phyloP scores from a whole-genome alignment of 192 early-diverging fungal species.

The Coemansia sp. region DNA sequence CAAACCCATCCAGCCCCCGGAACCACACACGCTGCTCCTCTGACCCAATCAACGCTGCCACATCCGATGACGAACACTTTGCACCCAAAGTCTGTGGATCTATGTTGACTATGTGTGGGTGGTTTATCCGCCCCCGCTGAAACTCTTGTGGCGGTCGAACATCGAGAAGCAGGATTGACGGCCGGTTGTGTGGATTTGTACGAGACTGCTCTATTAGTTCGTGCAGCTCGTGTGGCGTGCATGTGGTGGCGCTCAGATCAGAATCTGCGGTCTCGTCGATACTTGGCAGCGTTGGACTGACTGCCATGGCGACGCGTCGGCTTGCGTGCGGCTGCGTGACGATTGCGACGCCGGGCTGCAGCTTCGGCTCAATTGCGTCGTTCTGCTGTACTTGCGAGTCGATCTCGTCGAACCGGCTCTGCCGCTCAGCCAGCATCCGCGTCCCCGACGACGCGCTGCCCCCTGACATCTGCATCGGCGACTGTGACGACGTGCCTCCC shows the following conservation, averaged over 20 bases:
- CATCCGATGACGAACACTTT: slow-evolving; percentile 59
- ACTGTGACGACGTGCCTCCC: background rate
- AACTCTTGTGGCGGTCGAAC: slow-evolving; percentile 71
- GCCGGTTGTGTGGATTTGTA: slow-evolving; percentile 27
- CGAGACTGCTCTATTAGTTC: slow-evolving; percentile 36
- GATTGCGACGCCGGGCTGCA: background rate
- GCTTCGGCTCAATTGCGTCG: background rate
- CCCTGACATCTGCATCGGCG: slow-evolving; percentile 5
- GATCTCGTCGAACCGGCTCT: slow-evolving; percentile 31
- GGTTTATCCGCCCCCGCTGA: slow-evolving; percentile 66
- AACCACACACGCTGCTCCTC: slow-evolving; percentile 68
- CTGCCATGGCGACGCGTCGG: slow-evolving; percentile 3
- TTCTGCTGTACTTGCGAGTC: background rate
- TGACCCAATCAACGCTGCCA: slow-evolving; percentile 58
- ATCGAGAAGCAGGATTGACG: slow-evolving; percentile 71
- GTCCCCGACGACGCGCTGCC: background rate
- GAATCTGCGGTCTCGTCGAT: background rate
- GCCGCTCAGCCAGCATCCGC: slow-evolving; percentile 15
- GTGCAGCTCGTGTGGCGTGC: background rate
- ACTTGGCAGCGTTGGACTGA: slow-evolving; percentile 14
- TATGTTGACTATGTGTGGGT: slow-evolving; percentile 67
- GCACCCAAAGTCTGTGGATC: slow-evolving; percentile 66
- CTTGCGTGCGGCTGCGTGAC: slow-evolving; percentile 8
- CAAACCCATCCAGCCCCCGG: slow-evolving; percentile 61
- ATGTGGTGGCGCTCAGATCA: background rate